Base-by-base conservation (phyloP, 2,329 filamentous ascomycete genomes). In the Myriosclerotinia scirpicola region DNA sequence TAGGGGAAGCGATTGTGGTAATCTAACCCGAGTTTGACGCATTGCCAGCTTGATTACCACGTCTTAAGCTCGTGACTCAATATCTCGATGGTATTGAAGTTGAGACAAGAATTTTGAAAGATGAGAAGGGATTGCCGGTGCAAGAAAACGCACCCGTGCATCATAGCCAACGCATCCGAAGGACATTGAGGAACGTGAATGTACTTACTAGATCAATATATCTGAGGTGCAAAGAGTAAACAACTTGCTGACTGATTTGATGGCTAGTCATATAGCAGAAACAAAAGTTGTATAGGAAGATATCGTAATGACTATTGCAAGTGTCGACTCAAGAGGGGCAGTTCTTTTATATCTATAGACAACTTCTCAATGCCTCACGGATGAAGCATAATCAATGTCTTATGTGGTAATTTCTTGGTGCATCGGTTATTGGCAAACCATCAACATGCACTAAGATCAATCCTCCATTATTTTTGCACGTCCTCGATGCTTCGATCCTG, bases 401-500 rank as follows among this genome's bases (percentile, higher is more conserved):
- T 22, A 46, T 53, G 36, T 59, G 40, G 64, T 46, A n/a, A 15
- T 66, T 54, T 40, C 40, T 58, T 26, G 22, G 53, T 38, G 30
- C 44, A 42, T 48, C 34, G 44, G 42, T 50, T 50, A 50, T 44
- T 30, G 55, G 68, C 73, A 69, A 71, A 73, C 66, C 69, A 72
- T 69, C 71, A 73, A 63, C 74, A 69, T 71, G 62, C 56, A 66
- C 50, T 63, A 63, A 42, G 26, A 22, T 44, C 46, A 20, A 72
- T 71, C 69, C 71, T 65, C 70, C 67, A 71, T 73, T 67, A 73
- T 36, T 71, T 71, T 71, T 74, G 68, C 69, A 74, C 71, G 63
- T 73, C 71, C 67, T 73, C 68, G 70, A 73, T 60, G 64, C 68
- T 74, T 71, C 68, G 67, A 70, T 73, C 71, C 69, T 63, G 70